These are phyloP conservation scores for Nicotiana tabacum DNA, from an alignment of 257 asterid genomes.

Conservation along the genomic window DNA sequence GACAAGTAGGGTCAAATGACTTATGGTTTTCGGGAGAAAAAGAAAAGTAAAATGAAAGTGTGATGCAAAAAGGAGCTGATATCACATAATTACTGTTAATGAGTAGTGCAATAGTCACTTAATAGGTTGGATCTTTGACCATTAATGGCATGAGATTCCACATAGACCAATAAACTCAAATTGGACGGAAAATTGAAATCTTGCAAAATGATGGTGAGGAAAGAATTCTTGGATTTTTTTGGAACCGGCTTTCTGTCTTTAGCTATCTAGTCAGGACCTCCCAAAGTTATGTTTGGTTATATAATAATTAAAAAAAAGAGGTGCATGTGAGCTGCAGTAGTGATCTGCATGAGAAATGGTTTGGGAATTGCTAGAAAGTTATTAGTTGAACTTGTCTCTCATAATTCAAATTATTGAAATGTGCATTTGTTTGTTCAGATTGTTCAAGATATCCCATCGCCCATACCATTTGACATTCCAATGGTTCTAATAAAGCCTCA, in stretches of 20 bases:
- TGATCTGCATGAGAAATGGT: not conserved
- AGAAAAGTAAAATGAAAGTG: no score
- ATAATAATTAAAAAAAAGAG: no score
- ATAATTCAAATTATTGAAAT: not conserved
- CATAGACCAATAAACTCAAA: not conserved
- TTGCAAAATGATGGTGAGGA: not conserved
- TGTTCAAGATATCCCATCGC: slow-evolving; percentile 69
- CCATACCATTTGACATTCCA: slow-evolving; percentile 57
- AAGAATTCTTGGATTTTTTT: not conserved
- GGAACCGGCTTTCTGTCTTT: not conserved
- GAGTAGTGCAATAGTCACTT: not conserved
- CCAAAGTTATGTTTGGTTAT: no score
- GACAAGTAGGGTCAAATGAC: not conserved
- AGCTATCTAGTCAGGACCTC: not conserved
- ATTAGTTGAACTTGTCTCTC: not conserved
- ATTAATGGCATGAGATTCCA: not conserved
- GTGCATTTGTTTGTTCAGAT: slow-evolving; percentile 34
- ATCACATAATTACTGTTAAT: not conserved
- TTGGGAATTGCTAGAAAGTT: not conserved
- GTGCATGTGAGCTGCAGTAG: not conserved
- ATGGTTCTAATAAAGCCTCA: slow-evolving; percentile 92
- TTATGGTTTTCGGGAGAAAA: no score
- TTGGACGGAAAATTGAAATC: not conserved
- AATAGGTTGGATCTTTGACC: no score
- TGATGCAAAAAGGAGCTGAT: not conserved